Conservation (phyloP, 768 basidiomycete genomes). For the Phylloporus sp. region DNA sequence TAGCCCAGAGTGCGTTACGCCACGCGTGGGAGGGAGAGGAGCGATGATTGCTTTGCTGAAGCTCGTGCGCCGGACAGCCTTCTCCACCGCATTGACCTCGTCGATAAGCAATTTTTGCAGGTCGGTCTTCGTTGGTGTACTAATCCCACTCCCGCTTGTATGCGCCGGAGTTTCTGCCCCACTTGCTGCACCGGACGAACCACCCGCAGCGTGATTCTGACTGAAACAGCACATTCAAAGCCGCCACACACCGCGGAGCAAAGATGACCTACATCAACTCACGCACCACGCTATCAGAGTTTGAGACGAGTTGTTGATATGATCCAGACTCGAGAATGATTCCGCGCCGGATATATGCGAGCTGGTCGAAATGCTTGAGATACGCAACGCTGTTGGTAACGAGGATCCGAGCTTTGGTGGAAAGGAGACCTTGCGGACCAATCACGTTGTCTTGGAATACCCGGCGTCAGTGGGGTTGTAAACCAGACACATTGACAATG, state of each 20-base stretch:
- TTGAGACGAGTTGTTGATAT: conserved; percentile 54
- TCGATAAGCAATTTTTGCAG: conserved; percentile 21
- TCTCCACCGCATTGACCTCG: conserved; percentile 44
- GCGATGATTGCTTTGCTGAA: conserved; percentile 53
- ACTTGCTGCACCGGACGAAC: conserved; percentile 42
- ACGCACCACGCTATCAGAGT: conserved; percentile 59
- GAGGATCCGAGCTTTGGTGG: conserved; percentile 76
- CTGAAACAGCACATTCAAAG: conserved; percentile 20
- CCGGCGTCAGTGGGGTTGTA: neutral
- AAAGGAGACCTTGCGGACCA: conserved; percentile 77
- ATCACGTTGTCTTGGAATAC: conserved; percentile 65
- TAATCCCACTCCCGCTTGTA: conserved; percentile 21
- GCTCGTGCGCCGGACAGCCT: conserved; percentile 51
- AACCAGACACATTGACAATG: neutral
- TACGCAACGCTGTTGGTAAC: conserved; percentile 90
- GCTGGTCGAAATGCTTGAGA: conserved; percentile 67
- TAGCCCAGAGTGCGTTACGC: conserved; percentile 41
- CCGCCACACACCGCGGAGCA: neutral
- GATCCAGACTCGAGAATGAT: conserved; percentile 75
- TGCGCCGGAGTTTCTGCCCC: conserved; percentile 43
- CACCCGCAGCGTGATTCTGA: conserved; percentile 42
- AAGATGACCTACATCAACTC: conserved; percentile 62
- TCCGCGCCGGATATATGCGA: conserved; percentile 73
- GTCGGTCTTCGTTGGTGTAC: conserved; percentile 17
- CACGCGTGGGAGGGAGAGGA: conserved; percentile 35